phyloP scores from a whole-genome alignment of 768 basidiomycete genomes.

The Cubamyces sp. region DNA sequence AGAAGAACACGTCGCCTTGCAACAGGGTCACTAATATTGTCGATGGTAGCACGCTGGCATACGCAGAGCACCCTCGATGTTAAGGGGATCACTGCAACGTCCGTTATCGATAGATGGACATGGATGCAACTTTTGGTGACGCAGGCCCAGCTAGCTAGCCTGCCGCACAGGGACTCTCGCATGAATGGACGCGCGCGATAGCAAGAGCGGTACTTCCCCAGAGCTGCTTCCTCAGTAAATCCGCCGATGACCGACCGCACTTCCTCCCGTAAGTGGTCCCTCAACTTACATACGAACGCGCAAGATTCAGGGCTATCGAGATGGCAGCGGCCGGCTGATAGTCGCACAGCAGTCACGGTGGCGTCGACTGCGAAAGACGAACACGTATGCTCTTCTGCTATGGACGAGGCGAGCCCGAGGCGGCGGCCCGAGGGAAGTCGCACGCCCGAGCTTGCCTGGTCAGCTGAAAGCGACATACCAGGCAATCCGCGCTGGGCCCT shows the following conservation, averaged over 20 bases:
- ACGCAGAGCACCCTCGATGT: no score
- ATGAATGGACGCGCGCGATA: neutral
- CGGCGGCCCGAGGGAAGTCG: neutral
- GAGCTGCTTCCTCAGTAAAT: neutral
- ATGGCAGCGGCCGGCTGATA: neutral
- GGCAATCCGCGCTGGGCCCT: neutral
- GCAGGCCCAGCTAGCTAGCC: no score
- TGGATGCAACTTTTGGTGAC: no score
- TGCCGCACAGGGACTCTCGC: no score
- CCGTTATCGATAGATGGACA: slow-evolving; percentile 1
- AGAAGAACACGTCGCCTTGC: no score
- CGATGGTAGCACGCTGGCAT: no score
- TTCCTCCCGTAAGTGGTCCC: no score
- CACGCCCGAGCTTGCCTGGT: neutral
- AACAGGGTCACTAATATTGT: no score
- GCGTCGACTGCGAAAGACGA: neutral
- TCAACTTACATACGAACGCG: no score
- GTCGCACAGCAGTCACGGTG: neutral
- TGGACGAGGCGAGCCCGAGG: no score
- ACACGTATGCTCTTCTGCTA: no score
- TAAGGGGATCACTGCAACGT: no score
- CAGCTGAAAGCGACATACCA: neutral
- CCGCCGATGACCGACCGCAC: neutral
- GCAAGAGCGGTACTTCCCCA: neutral
- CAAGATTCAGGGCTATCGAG: slow-evolving; percentile 4